Percentiles rank a stretch among this genome's conserved stretches.
phyloP scores from a whole-genome alignment of 768 basidiomycete genomes.

The Pulveroboletus ravenelii region DNA sequence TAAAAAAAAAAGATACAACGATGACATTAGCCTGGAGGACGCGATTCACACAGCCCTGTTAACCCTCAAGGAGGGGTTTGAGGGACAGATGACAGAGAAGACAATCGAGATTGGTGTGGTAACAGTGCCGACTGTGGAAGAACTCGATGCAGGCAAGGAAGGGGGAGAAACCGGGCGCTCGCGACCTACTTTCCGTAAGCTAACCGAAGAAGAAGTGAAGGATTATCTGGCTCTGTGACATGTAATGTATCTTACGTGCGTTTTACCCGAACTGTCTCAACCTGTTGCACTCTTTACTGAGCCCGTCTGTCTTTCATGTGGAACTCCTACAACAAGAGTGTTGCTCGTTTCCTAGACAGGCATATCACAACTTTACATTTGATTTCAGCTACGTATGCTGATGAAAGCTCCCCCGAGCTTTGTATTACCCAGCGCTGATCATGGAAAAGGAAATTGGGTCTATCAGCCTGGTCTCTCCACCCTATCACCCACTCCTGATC shows the following conservation, averaged over 20 bases:
- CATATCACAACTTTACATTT: conserved; percentile 5
- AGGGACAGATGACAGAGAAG: conserved; percentile 99
- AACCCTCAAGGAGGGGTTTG: conserved; percentile 98
- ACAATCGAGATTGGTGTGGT: conserved; percentile 98
- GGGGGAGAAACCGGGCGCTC: conserved; percentile 64
- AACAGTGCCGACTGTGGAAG: conserved; percentile 72
- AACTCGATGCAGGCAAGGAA: conserved; percentile 58
- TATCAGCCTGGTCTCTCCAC: background rate
- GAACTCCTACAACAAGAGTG: conserved; percentile 3
- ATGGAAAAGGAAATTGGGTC: conserved; percentile 24
- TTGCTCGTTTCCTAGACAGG: conserved; percentile 2
- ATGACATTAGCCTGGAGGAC: conserved; percentile 97
- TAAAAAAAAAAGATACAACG: conserved; percentile 93
- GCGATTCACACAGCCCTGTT: conserved; percentile 98
- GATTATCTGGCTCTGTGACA: conserved; percentile 86
- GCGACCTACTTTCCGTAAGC: conserved; percentile 88
- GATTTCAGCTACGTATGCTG: conserved; percentile 2
- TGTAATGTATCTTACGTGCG: conserved; percentile 31
- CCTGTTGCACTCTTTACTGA: conserved; percentile 14
- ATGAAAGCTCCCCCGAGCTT: conserved; percentile 7
- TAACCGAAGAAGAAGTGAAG: conserved; percentile 93
- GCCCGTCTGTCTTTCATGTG: conserved; percentile 9
- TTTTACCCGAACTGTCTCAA: conserved; percentile 18
- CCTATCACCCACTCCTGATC: conserved; percentile 27
- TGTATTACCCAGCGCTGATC: conserved; percentile 20